Evolutionary conservation across 306 rosid genomes (phyloP), one percentile per base, ranked within the genome.

Genomic region (Alnus rubra): DNA sequence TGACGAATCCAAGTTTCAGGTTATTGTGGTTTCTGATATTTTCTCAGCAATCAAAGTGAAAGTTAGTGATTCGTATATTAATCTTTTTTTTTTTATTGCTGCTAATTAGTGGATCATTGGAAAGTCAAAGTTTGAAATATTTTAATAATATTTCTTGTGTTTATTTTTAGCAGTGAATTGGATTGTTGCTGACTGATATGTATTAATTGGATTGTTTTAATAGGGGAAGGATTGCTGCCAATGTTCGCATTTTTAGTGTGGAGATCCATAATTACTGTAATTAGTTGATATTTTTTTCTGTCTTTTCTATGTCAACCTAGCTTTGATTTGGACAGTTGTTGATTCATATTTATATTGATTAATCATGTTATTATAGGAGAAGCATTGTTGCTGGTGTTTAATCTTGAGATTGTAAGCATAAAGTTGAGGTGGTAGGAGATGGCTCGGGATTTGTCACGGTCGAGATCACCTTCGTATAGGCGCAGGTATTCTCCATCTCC

Each of bases 371-470:
- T 69, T 69, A 19, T n/a, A 51, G 80, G n/a, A 23, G 13, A 49
- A 65, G 9, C 9, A 76, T 39, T 53, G 56, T 69, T 54, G 68
- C 45, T 42, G 59, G 44, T 78, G 54, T 53, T 42, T 67, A 68
- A 44, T 72, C 58, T 78, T 31, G 65, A 78, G 23, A 6, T 30
- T 39, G 18, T 45, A 14, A 44, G 35, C 56, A 67, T 78, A 83
- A 60, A 78, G 82, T 73, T 81, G 77, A 69, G 85, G 77, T 48
- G 48, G 71, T 76, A 62, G 80, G 82, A 89, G 85, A 96, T 96
- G 98, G 94, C 99, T 76, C 84, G 96, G 78, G 94, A 93, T 83
- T 85, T 96, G 83, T 88, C 98, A 18, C 92, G 91, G 51, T 92
- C 97, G 39, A 89, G 96, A 35, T 93, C 99, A 16, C 98, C 98